Evolutionary conservation across 192 early-diverging fungal genomes (phyloP).

Genomic region (Coemansia sp.): DNA sequence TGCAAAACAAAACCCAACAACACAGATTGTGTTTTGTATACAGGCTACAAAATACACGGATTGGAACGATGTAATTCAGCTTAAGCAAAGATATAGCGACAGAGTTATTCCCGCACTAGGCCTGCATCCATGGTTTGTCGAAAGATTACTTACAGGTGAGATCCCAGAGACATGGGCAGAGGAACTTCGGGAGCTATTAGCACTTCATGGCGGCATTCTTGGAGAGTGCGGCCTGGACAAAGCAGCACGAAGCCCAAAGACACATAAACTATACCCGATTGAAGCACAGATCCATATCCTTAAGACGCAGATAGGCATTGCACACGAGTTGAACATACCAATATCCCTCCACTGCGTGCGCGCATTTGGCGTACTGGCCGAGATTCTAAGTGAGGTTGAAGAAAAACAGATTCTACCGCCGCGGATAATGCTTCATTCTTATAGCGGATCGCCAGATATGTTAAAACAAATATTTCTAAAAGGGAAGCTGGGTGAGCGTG

Average conservation of each 20-base stretch:
- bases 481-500: constrained; percentile 41
- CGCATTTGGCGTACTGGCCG: constrained; percentile 62
- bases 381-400: constrained; percentile 34
- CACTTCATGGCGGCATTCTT: constrained; percentile 26
- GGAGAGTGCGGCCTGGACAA: constrained; percentile 56
- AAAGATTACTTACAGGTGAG: constrained; percentile 22
- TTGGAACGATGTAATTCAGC: constrained; percentile 30
- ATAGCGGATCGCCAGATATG: constrained; percentile 74
- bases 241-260: constrained; percentile 31
- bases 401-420: constrained; percentile 54
- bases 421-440: constrained; percentile 83
- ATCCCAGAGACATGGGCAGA: constrained; percentile 31
- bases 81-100: constrained; percentile 16
- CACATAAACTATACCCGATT: constrained; percentile 28
- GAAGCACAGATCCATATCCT: constrained; percentile 54
- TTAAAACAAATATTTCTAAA: constrained; percentile 44
- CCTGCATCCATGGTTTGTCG: constrained; percentile 55
- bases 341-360: constrained; percentile 81
- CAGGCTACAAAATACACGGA: constrained; percentile 45
- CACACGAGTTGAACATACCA: constrained; percentile 59
- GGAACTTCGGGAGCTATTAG: constrained; percentile 27
- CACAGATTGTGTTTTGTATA: constrained; percentile 24
- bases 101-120: constrained; percentile 43
- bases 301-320: constrained; percentile 68
- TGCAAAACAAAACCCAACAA: background rate